Evolutionary conservation across 169 alveolate genomes (phyloP).

Genomic region (Eimeria sp.): DNA sequence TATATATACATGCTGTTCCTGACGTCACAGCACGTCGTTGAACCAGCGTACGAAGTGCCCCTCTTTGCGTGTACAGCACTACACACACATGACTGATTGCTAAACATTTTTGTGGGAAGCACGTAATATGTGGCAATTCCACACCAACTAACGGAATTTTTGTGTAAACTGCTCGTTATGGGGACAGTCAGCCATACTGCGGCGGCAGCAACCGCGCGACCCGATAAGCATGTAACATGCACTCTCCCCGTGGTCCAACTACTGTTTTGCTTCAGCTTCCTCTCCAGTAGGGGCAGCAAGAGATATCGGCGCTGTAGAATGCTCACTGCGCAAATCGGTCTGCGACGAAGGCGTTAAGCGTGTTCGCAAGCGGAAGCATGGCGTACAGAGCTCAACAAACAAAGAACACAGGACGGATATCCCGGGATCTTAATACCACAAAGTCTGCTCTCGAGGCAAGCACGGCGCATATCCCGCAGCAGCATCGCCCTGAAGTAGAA

Average conservation of each 20-base stretch:
- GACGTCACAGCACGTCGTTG: no score
- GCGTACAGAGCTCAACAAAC: neutral
- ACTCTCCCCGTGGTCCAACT: neutral
- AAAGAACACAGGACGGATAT: neutral
- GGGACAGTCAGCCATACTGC: neutral
- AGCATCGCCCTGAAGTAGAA: neutral
- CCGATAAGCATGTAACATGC: neutral
- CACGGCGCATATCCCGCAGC: neutral
- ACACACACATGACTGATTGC: no score
- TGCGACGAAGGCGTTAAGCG: neutral
- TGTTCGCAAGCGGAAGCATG: neutral
- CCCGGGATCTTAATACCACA: no score
- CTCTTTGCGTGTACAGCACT: no score
- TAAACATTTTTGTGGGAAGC: no score
- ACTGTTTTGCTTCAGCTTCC: neutral
- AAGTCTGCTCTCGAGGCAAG: neutral
- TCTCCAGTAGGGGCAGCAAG: neutral
- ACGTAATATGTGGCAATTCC: no score
- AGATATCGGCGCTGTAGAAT: neutral
- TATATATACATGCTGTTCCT: no score
- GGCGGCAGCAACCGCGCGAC: neutral
- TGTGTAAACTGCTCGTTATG: no score
- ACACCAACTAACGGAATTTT: neutral
- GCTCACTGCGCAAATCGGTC: neutral
- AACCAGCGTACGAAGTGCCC: no score